Evolutionary conservation across 2,329 filamentous ascomycete species (phyloP).

Genomic region (Verticillium dahliae): DNA sequence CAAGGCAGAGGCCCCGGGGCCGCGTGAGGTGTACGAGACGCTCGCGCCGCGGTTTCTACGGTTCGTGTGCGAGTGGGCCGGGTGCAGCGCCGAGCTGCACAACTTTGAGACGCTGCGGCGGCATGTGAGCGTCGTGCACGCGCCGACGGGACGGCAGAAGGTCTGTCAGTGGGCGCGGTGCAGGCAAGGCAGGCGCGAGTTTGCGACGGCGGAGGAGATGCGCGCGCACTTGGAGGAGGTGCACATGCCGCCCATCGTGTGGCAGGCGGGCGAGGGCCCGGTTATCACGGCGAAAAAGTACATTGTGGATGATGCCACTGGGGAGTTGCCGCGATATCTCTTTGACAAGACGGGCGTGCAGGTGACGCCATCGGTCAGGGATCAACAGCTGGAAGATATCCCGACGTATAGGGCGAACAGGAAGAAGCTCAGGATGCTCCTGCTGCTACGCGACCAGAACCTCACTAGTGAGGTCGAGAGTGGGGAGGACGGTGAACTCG

Average conservation of each 20-base stretch:
- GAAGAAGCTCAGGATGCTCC: constrained; percentile 34
- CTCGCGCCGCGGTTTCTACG: constrained; percentile 37
- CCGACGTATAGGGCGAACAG: constrained; percentile 37
- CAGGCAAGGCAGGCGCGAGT: background rate
- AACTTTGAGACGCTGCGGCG: constrained; percentile 52
- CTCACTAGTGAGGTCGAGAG: constrained; percentile 35
- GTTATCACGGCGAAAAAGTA: constrained; percentile 9
- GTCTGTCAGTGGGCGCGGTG: constrained; percentile 36
- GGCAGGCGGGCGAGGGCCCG: constrained; percentile 56
- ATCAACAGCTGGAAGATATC: constrained; percentile 43
- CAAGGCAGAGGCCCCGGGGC: constrained; percentile 28
- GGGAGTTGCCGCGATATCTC: constrained; percentile 39
- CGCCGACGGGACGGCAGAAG: constrained; percentile 9
- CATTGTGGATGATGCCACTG: constrained; percentile 12
- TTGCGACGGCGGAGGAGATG: constrained; percentile 24
- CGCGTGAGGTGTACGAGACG: constrained; percentile 32
- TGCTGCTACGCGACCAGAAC: constrained; percentile 37
- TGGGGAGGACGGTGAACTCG: background rate
- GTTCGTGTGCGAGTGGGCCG: constrained; percentile 54
- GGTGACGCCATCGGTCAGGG: constrained; percentile 50
- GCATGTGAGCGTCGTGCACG: constrained; percentile 48
- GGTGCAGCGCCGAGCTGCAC: constrained; percentile 54
- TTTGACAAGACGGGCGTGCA: constrained; percentile 45
- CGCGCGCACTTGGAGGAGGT: constrained; percentile 42
- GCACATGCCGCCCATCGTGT: constrained; percentile 48